Conservation (phyloP, 192 early-diverging fungal species). For the Phycomyces blakesleeanus region DNA sequence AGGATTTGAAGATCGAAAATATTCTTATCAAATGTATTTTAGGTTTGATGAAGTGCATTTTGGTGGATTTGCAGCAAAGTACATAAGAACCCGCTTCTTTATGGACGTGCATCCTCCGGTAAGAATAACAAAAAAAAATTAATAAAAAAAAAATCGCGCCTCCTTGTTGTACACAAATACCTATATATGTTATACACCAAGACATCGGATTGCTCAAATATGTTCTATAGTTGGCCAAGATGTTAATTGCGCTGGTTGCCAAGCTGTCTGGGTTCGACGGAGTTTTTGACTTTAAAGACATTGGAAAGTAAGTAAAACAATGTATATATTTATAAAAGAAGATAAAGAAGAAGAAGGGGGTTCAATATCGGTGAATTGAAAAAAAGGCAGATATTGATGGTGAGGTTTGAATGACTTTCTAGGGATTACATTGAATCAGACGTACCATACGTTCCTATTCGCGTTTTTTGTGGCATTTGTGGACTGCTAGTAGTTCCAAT, state of each 20-base stretch:
- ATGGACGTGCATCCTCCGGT: constrained; percentile 95
- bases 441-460: constrained; percentile 88
- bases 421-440: constrained; percentile 84
- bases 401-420: neutral
- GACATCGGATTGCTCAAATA: neutral
- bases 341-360: too few species aligned
- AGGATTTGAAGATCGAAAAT: neutral
- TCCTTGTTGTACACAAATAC: too few species aligned
- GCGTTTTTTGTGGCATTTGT: constrained; percentile 70
- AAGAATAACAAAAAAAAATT: too few species aligned
- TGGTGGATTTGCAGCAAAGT: constrained; percentile 90
- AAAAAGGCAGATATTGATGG: too few species aligned
- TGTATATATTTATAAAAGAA: neutral
- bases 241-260: constrained; percentile 54
- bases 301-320: constrained; percentile 79
- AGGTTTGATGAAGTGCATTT: constrained; percentile 99
- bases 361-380: too few species aligned
- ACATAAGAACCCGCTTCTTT: constrained; percentile 84
- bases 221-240: constrained; percentile 35
- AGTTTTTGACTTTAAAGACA: constrained; percentile 88
- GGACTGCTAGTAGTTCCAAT: constrained; percentile 83
- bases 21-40: neutral
- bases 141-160: too few species aligned
- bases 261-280: constrained; percentile 86
- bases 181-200: neutral